phyloP scores from a whole-genome alignment of 2,329 filamentous ascomycete genomes.

The Cladophialophora exuberans region DNA sequence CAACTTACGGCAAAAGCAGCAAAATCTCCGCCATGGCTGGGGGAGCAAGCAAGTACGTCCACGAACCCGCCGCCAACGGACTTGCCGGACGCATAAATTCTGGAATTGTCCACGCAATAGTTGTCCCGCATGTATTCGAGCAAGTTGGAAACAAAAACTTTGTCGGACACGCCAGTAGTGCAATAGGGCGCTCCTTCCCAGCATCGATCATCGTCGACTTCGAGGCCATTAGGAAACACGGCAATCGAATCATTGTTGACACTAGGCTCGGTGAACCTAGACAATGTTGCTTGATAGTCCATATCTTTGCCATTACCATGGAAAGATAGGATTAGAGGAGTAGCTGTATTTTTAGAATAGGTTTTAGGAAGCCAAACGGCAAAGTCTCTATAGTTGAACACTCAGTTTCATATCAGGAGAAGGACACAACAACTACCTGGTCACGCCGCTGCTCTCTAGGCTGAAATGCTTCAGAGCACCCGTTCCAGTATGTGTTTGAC shows the following conservation, averaged over 20 bases:
- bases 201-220: conserved; percentile 29
- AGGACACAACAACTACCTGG: neutral
- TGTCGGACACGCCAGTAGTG: conserved; percentile 43
- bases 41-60: conserved; percentile 52
- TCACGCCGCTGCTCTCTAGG: neutral
- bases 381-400: neutral
- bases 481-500: neutral
- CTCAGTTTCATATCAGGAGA: neutral
- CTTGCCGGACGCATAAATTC: conserved; percentile 55
- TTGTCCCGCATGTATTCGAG: conserved; percentile 42
- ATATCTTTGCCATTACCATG: conserved; percentile 48
- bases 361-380: conserved; percentile 28
- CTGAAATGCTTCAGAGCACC: neutral
- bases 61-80: conserved; percentile 60
- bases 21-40: conserved; percentile 45
- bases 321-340: conserved; percentile 53
- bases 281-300: conserved; percentile 45
- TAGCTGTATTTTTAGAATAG: conserved; percentile 43
- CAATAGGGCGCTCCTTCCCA: conserved; percentile 51
- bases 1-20: conserved; percentile 58
- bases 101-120: conserved; percentile 51
- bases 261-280: conserved; percentile 49
- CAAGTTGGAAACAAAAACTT: conserved; percentile 50
- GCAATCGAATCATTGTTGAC: conserved; percentile 50
- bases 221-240: conserved; percentile 50